Evolutionary conservation across 768 basidiomycete species (phyloP).

Genomic region (Saitozyma podzolica): DNA sequence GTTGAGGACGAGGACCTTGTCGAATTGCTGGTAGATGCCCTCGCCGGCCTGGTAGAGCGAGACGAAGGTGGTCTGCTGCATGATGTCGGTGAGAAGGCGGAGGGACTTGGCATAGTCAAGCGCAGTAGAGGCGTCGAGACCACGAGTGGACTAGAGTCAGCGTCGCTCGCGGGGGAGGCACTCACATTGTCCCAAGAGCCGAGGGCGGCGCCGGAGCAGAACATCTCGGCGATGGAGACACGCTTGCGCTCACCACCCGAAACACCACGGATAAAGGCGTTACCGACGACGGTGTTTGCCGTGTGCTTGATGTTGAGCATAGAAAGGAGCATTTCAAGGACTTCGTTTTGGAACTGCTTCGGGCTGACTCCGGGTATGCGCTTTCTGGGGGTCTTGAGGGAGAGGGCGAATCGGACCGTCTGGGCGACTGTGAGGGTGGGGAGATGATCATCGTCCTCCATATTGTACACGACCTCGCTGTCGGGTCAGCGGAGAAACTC

Average conservation of each 20-base stretch:
- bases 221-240: constrained; percentile 56
- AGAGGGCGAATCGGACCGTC: constrained; percentile 61
- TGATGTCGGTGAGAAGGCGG: constrained; percentile 72
- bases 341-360: constrained; percentile 51
- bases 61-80: constrained; percentile 62
- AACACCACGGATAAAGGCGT: constrained; percentile 55
- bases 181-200: constrained; percentile 56
- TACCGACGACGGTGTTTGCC: constrained; percentile 53
- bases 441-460: constrained; percentile 83
- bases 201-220: constrained; percentile 49
- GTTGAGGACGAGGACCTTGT: constrained; percentile 79
- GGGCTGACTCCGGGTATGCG: constrained; percentile 60
- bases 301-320: constrained; percentile 61
- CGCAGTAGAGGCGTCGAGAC: constrained; percentile 70
- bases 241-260: constrained; percentile 58
- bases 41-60: constrained; percentile 84
- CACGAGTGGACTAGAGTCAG: constrained; percentile 27
- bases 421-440: constrained; percentile 64
- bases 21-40: constrained; percentile 62
- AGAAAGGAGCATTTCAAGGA: constrained; percentile 56
- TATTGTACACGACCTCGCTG: constrained; percentile 55
- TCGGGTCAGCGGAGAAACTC: constrained; percentile 4
- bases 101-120: constrained; percentile 79
- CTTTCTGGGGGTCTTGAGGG: constrained; percentile 64
- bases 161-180: too few species aligned